Conservation (phyloP, 768 basidiomycete species). For the Podaxis sp. region DNA sequence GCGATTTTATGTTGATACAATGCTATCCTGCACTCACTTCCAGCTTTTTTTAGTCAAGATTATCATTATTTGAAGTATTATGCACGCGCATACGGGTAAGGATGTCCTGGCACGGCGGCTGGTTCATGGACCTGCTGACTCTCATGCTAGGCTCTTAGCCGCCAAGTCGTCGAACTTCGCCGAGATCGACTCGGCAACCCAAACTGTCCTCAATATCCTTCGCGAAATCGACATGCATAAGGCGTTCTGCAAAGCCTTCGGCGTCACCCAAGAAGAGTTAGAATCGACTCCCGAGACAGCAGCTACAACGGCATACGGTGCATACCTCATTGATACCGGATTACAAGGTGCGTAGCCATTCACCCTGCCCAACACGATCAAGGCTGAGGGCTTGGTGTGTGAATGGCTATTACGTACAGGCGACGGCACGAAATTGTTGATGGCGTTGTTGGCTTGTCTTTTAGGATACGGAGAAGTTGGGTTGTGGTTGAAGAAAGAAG, state of each 20-base stretch:
- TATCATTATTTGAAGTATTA: slow-evolving; percentile 84
- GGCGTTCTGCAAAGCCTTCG: slow-evolving; percentile 69
- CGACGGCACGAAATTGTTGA: slow-evolving; percentile 68
- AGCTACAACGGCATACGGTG: slow-evolving; percentile 82
- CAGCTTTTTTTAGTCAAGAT: slow-evolving; percentile 59
- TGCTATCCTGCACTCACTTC: background rate
- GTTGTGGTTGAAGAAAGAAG: slow-evolving; percentile 71
- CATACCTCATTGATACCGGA: slow-evolving; percentile 80
- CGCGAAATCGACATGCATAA: slow-evolving; percentile 74
- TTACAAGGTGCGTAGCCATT: slow-evolving; percentile 50
- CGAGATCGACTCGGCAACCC: slow-evolving; percentile 60
- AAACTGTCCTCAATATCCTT: slow-evolving; percentile 62
- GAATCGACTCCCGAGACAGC: slow-evolving; percentile 62
- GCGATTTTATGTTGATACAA: slow-evolving; percentile 20
- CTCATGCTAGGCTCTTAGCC: slow-evolving; percentile 59
- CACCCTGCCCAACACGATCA: no score
- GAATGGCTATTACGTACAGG: slow-evolving; percentile 36
- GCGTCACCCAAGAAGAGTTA: slow-evolving; percentile 60
- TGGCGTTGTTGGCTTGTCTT: slow-evolving; percentile 84
- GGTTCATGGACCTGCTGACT: background rate
- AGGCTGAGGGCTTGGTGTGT: background rate
- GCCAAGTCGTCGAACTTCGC: slow-evolving; percentile 71
- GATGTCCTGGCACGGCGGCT: background rate
- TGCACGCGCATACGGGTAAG: slow-evolving; percentile 74
- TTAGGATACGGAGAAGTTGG: slow-evolving; percentile 94